Evolutionary conservation across 1,284 basidiomycete species (phyloP).

Genomic region (Puccinia horiana): DNA sequence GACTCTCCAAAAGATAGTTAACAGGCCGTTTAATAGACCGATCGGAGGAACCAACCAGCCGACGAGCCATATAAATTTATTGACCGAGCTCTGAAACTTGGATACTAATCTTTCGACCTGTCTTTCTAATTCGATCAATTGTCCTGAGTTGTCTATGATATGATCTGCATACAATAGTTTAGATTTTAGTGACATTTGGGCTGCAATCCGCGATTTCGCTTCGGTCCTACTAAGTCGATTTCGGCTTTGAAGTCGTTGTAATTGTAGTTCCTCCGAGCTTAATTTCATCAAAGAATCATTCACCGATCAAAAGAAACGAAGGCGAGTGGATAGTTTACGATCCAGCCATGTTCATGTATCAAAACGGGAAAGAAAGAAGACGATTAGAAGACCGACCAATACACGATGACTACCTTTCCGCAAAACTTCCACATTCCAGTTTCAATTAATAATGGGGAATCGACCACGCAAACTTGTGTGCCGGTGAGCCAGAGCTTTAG

Average conservation of each 20-base stretch:
- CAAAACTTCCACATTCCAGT: slow-evolving; percentile 82
- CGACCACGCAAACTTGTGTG: slow-evolving; percentile 76
- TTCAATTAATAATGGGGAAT: slow-evolving; percentile 92
- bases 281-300: not conserved
- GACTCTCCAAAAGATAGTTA: slow-evolving; percentile 50
- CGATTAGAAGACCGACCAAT: slow-evolving; percentile 67
- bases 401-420: slow-evolving; percentile 81
- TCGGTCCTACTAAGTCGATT: slow-evolving; percentile 59
- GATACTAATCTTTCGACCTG: slow-evolving; percentile 72
- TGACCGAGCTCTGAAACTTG: slow-evolving; percentile 64
- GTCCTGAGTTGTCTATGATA: slow-evolving; percentile 85
- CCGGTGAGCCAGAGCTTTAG: slow-evolving; percentile 75
- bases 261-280: slow-evolving; percentile 74
- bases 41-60: slow-evolving; percentile 81
- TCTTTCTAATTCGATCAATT: slow-evolving; percentile 67
- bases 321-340: not conserved
- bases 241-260: slow-evolving; percentile 69
- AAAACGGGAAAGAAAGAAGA: not conserved
- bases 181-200: slow-evolving; percentile 76
- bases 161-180: slow-evolving; percentile 83
- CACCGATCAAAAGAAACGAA: not conserved
- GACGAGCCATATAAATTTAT: slow-evolving; percentile 70
- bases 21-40: slow-evolving; percentile 62
- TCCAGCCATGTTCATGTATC: not conserved
- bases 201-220: slow-evolving; percentile 72